Percentiles rank a stretch among this genome's conserved stretches.
phyloP scores from a whole-genome alignment of 495 filamentous ascomycete species.

The Schizothecium vesticola region DNA sequence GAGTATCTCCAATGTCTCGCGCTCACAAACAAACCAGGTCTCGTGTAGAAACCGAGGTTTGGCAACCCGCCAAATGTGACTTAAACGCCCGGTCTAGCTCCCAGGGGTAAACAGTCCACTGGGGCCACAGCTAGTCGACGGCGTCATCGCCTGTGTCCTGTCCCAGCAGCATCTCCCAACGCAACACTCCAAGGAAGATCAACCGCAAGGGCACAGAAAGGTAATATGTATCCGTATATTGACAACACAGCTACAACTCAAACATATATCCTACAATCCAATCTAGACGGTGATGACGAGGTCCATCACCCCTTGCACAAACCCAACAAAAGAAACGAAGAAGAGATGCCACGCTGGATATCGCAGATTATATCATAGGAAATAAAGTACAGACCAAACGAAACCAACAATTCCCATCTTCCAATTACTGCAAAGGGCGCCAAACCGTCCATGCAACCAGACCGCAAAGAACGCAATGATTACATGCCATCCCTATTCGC shows the following conservation, averaged over 20 bases:
- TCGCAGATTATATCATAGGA: background rate
- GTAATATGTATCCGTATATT: background rate
- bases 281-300: background rate
- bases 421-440: background rate
- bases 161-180: too few relatives aligned
- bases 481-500: slow-evolving; percentile 12
- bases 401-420: background rate
- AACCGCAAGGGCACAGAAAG: background rate
- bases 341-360: background rate
- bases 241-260: background rate
- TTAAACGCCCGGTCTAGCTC: too few relatives aligned
- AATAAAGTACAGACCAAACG: background rate
- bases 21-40: too few relatives aligned
- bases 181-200: too few relatives aligned
- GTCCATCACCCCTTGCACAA: background rate
- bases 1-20: too few relatives aligned
- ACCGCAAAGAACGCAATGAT: background rate
- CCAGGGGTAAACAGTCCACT: too few relatives aligned
- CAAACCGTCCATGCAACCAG: background rate
- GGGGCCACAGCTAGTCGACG: too few relatives aligned
- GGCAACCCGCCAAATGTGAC: too few relatives aligned
- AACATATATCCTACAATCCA: background rate
- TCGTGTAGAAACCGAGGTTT: too few relatives aligned
- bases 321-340: background rate
- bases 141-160: too few relatives aligned